These are phyloP conservation scores for Capronia epimyces DNA, from an alignment of 2,329 filamentous ascomycete genomes.

Conservation along the genomic window DNA sequence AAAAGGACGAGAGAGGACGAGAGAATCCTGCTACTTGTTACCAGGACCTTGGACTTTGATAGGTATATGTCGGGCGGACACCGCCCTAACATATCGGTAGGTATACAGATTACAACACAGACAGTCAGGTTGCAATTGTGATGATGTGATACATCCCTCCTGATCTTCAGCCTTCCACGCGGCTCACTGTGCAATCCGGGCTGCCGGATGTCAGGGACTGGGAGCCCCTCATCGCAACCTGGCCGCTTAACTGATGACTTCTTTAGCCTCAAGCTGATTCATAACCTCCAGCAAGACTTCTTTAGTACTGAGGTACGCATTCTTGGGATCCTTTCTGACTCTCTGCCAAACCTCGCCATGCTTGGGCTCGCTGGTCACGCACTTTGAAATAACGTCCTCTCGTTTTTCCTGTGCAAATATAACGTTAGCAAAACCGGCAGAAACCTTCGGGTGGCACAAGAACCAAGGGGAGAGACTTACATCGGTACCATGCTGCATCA, in stretches of 20 bases:
- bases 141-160: too few relatives aligned
- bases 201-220: background rate
- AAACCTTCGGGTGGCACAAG: conserved; percentile 12
- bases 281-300: conserved; percentile 79
- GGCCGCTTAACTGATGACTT: conserved; percentile 2
- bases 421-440: conserved; percentile 5
- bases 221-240: background rate
- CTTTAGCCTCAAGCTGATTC: conserved; percentile 42
- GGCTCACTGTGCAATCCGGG: background rate
- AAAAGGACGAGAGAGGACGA: too few relatives aligned
- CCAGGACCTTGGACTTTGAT: too few relatives aligned
- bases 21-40: too few relatives aligned
- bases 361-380: conserved; percentile 73
- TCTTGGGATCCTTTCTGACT: conserved; percentile 77
- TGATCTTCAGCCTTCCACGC: too few relatives aligned
- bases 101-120: too few relatives aligned
- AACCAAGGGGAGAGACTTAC: conserved; percentile 35
- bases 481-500: conserved; percentile 84
- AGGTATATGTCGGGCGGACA: too few relatives aligned
- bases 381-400: conserved; percentile 75
- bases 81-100: too few relatives aligned
- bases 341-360: conserved; percentile 91
- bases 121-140: too few relatives aligned
- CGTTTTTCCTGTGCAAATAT: conserved; percentile 63
- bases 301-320: conserved; percentile 67